Evolutionary conservation across 495 filamentous ascomycete genomes (phyloP).

Genomic region (Aspergillus ostianus): DNA sequence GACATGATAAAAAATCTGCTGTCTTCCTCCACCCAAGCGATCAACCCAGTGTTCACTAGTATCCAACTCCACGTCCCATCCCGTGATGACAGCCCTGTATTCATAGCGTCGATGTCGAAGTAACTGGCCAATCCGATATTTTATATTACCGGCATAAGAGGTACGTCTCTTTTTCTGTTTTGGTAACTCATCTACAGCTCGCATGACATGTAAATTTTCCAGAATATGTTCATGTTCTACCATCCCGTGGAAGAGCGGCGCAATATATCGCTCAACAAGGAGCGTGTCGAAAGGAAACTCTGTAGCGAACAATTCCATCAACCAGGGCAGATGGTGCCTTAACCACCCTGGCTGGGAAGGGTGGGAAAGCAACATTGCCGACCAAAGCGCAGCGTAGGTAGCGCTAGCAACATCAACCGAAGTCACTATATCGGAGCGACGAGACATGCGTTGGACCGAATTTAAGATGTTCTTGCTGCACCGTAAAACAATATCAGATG

Average conservation of each 20-base stretch:
- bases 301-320: slow-evolving; percentile 63
- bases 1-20: slow-evolving; percentile 81
- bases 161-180: slow-evolving; percentile 51
- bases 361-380: slow-evolving; percentile 60
- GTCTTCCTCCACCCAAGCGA: slow-evolving; percentile 55
- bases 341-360: slow-evolving; percentile 51
- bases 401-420: slow-evolving; percentile 61
- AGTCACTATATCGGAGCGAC: slow-evolving; percentile 17
- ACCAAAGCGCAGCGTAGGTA: slow-evolving; percentile 78
- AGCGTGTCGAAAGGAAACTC: slow-evolving; percentile 62
- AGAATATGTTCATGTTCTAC: slow-evolving; percentile 45
- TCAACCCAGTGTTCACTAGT: slow-evolving; percentile 59
- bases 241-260: slow-evolving; percentile 51
- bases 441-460: slow-evolving; percentile 48
- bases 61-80: slow-evolving; percentile 71
- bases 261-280: slow-evolving; percentile 62
- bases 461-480: slow-evolving; percentile 78
- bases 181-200: slow-evolving; percentile 57
- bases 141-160: slow-evolving; percentile 45
- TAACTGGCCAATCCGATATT: slow-evolving; percentile 76
- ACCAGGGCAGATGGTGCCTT: slow-evolving; percentile 61
- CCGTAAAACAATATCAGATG: slow-evolving; percentile 67
- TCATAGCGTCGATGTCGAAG: slow-evolving; percentile 80
- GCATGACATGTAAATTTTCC: slow-evolving; percentile 57
- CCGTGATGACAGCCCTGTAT: slow-evolving; percentile 78